These are phyloP conservation scores for Cucurbita pepo DNA, from an alignment of 306 rosid genomes.

Conservation along the genomic window DNA sequence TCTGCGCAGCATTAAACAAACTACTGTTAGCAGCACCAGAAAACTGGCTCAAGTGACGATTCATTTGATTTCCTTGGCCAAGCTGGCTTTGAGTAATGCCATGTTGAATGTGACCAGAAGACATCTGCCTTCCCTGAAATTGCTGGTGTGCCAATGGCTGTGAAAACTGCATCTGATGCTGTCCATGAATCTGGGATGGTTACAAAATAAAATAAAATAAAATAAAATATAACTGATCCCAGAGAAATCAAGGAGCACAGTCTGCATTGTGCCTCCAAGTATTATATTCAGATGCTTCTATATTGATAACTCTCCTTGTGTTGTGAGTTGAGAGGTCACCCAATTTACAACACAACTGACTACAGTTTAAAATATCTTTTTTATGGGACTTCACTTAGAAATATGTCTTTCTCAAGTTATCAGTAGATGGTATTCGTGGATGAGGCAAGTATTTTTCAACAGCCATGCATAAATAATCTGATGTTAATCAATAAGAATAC, in stretches of 20 bases:
- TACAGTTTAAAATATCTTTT: background rate
- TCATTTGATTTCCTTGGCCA: conserved; percentile 84
- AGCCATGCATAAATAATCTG: background rate
- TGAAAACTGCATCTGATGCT: conserved; percentile 86
- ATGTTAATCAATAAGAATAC: background rate
- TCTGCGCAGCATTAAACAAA: conserved; percentile 78
- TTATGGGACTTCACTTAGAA: background rate
- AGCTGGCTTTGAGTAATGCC: conserved; percentile 80
- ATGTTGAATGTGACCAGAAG: conserved; percentile 78
- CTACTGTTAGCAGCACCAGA: conserved; percentile 66
- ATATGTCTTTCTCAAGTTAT: background rate
- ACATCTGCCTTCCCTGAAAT: conserved; percentile 79
- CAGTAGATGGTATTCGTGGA: background rate
- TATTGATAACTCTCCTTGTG: background rate
- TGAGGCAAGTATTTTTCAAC: background rate
- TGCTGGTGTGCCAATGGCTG: conserved; percentile 75
- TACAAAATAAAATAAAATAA: conserved; percentile 10
- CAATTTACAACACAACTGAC: background rate
- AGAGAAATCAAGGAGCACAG: conserved; percentile 4
- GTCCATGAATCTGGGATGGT: conserved; percentile 58
- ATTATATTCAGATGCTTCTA: background rate
- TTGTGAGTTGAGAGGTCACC: background rate
- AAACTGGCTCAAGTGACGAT: conserved; percentile 65
- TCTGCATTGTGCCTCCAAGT: background rate
- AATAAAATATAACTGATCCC: background rate